Evolutionary conservation across 495 filamentous ascomycete genomes (phyloP), one percentile per base, ranked within the genome.

Genomic region (Tuber indicum): DNA sequence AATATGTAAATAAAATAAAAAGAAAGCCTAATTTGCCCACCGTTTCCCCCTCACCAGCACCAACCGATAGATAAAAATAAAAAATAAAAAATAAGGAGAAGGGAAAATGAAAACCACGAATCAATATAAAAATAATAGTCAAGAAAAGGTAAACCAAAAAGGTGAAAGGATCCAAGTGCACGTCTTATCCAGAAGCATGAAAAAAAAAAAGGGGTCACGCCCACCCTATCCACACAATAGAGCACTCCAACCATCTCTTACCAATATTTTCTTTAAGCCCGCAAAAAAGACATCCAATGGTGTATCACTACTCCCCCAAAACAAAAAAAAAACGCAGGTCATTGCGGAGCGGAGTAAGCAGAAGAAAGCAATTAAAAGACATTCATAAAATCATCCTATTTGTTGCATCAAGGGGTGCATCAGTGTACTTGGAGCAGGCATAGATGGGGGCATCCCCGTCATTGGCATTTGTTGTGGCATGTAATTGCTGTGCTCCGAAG

Each of bases 371-470:
- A 44, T 46, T 47, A 73, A 78, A 46, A 75, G 72, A 83, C 76
- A 75, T 81, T 85, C 46, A 84, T 76, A 44, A 83, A 84, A 62
- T 81, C 75, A 83, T 49, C 74, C 74, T 41, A 83, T 80, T 47
- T 80, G 80, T 49, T 77, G 86, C 81, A 86, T 87, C 75, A 82
- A 75, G 75, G 80, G 76, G 66, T 81, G 75, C 76, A 88, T 86
- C 75, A 87, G 76, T 75, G 84, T 84, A 74, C 83, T 87, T n/a
- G 86, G 85, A 45, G 86, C 85, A 26, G 86, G 83, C 86, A 87
- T 87, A 75, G 83, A 85, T 76, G 84, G 83, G 73, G 86, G 79
- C 72, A 86, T 85, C 44, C 86, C 87, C 7, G 83, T 77, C 45
- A 82, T 81, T 19, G 84, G 81, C 77, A 86, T 82, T 45, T 84